Conservation (phyloP, 1,139 yeast species). For the Geotrichum reessii region DNA sequence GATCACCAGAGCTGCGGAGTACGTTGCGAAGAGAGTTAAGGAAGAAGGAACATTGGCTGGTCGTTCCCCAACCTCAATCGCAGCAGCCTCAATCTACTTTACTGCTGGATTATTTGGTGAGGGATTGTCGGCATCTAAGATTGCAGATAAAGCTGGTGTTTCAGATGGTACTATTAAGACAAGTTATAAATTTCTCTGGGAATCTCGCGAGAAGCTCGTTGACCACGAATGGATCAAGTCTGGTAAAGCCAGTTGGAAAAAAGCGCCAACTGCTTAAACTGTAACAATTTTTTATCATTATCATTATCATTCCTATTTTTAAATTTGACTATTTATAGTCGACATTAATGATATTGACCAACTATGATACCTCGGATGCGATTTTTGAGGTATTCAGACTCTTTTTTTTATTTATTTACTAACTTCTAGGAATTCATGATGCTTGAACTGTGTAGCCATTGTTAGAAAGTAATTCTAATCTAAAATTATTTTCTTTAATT, state of each 20-base stretch:
- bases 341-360: not conserved
- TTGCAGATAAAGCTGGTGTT: conserved; percentile 91
- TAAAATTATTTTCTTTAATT: not conserved
- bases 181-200: conserved; percentile 75
- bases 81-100: conserved; percentile 95
- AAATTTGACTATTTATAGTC: not conserved
- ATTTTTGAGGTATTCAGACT: not conserved
- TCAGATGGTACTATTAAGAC: conserved; percentile 97
- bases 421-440: not conserved
- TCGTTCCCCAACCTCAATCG: conserved; percentile 93
- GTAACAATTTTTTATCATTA: conserved; percentile 29
- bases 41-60: conserved; percentile 94
- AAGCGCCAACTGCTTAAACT: conserved; percentile 41
- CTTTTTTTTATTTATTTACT: not conserved
- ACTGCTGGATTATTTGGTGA: conserved; percentile 76
- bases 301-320: not conserved
- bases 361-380: not conserved
- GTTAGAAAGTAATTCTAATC: not conserved
- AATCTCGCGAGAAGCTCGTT: conserved; percentile 62
- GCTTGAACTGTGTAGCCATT: not conserved
- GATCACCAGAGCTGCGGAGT: conserved; percentile 88
- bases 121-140: conserved; percentile 59
- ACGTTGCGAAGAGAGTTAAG: conserved; percentile 81
- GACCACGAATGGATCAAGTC: conserved; percentile 72
- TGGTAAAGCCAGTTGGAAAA: conserved; percentile 55